Base-by-base conservation (phyloP, 2,329 filamentous ascomycete species). In the Hypoxylon sp. region DNA sequence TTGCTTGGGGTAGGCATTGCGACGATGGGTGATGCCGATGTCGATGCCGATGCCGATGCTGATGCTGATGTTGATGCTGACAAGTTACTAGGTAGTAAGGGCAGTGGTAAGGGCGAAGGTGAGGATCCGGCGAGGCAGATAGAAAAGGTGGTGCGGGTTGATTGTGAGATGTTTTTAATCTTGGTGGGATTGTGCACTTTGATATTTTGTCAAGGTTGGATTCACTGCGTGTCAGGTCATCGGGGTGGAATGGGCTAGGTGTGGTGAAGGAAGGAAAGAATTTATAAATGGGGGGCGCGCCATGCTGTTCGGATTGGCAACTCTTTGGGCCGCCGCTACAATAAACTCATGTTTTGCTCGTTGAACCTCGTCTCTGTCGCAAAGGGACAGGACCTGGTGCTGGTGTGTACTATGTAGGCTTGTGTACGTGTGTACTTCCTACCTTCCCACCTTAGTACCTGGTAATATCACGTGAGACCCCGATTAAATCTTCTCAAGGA, bases 1-100 rank as follows among this genome's bases (percentile, higher is more conserved):
- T 79, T 80, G 71, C 68, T 72, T 20, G 73, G 67, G 41, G 77
- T 71, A 53, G 78, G 71, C 79, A 81, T 81, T 43, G 58, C 69
- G 65, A 61, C 11, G 58, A 53, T 55, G 17, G 39, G 22, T 20
- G 56, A 39, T 43, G 44, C 32, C 41, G 37, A 19, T 52, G 53
- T 26, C 37, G 22, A 13, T 28, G 22, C 30, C n/a, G 19, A 19
- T 41, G 37, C 37, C 19, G 37, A 17, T 43, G 44, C 32, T 39
- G 37, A 19, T 52, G 53, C 22, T 41, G 22, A 13, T 28, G 22
- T 32, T 19, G 19, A 19, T 41, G 37, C 37, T 41, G 37, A 17
- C 37, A 41, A 41, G 37, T 41, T 41, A 6, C 4, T 17, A 3
- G 6, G 37, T n/a, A n/a, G 37, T 41, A 6, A 41, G 34, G 37